Evolutionary conservation across 2,329 filamentous ascomycete genomes (phyloP), one percentile per base, ranked within the genome.

Genomic region (Aspergillus sp.): DNA sequence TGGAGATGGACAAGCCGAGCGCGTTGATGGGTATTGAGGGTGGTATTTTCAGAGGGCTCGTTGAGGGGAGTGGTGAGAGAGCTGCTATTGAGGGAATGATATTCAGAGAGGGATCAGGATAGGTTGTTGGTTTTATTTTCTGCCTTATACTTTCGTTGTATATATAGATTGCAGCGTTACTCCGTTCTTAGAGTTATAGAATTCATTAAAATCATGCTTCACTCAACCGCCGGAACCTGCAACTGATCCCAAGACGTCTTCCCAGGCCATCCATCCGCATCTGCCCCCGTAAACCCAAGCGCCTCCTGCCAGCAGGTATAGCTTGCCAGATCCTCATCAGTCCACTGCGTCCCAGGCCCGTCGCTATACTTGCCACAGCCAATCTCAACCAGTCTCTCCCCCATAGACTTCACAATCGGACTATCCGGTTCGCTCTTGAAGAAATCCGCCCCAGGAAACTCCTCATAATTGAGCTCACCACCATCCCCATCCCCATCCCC

Each of bases 291-390:
- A 17, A 51, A 56, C 7, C 54, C 54, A 4, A 56, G 14, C 27
- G 50, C 35, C 46, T 56, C 37, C 46, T 56, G 54, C 54, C 54
- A 56, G 27, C 54, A 56, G 15, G 43, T n/a, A 35, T 56, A 56
- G 8, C 35, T 44, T 2, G 46, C 46, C 46, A 43, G 37, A 7
- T 56, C 54, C 39, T 21, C 54, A 25, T 50, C 54, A 5, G 31
- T 50, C 54, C 54, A 56, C 39, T 56, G 45, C n/a, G 35, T 35
- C 3, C 35, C 17, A 9, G 54, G 46, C 8, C 39, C 54, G 6
- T 17, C 17, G 17, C 11, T 15, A 14, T 56, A 56, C 46, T 56
- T 50, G 5, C 25, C 39, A 15, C 54, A 56, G 2, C 35, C 54
- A 19, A 50, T 46, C 11, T 48, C 54, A n/a, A 56, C 54, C 17